Conservation (phyloP, 1,139 yeast species). For the Hanseniaspora sp. region DNA sequence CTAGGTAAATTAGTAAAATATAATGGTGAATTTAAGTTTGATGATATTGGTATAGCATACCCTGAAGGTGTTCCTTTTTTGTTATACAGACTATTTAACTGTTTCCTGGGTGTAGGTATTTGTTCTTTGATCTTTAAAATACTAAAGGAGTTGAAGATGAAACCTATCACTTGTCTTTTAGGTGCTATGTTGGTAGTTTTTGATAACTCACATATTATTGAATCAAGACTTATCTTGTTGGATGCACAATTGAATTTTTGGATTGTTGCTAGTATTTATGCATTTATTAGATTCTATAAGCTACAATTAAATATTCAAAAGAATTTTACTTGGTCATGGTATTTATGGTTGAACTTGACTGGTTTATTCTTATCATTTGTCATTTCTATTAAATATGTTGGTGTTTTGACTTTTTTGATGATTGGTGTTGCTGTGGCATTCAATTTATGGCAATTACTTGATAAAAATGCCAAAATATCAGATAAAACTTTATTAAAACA, state of each 20-base stretch:
- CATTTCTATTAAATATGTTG: conserved; percentile 89
- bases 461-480: conserved; percentile 57
- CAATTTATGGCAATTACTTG: conserved; percentile 81
- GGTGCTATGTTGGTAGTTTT: conserved; percentile 75
- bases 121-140: conserved; percentile 76
- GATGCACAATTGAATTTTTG: conserved; percentile 81
- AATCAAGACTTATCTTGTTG: conserved; percentile 76
- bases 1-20: conserved; percentile 85
- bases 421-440: conserved; percentile 75
- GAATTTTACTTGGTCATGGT: conserved; percentile 69
- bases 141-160: conserved; percentile 70
- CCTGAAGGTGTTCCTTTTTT: conserved; percentile 72
- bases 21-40: conserved; percentile 83
- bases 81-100: conserved; percentile 74
- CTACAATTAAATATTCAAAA: conserved; percentile 37
- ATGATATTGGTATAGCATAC: conserved; percentile 78
- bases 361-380: conserved; percentile 83
- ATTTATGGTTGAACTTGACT: conserved; percentile 72
- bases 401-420: conserved; percentile 78
- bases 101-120: conserved; percentile 69
- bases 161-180: conserved; percentile 64
- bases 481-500: conserved; percentile 52
- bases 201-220: conserved; percentile 87
- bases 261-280: conserved; percentile 66
- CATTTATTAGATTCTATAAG: conserved; percentile 70